Percentiles rank a stretch among this genome's conserved stretches.
Conservation (phyloP, 2,329 filamentous ascomycete species). For the Trichocomaceae sp. region DNA sequence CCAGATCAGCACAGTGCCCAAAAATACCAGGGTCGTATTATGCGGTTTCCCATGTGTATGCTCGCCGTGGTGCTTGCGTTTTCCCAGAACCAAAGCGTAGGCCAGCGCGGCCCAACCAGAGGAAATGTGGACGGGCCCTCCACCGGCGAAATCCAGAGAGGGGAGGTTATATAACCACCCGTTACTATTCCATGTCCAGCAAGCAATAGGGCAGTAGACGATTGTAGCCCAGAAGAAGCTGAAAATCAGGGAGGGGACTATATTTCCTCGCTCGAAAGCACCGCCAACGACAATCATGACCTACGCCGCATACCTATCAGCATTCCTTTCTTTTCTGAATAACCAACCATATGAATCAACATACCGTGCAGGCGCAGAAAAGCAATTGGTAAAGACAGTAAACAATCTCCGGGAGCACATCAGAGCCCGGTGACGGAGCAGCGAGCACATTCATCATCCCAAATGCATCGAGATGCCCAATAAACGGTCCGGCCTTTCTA, state of each 20-base stretch:
- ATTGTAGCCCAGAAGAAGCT: slow-evolving; percentile 66
- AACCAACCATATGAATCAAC: not conserved
- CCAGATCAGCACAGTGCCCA: slow-evolving; percentile 53
- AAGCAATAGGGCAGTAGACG: slow-evolving; percentile 67
- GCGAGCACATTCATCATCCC: slow-evolving; percentile 55
- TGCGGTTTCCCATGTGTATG: slow-evolving; percentile 55
- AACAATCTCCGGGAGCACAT: slow-evolving; percentile 56
- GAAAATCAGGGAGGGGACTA: slow-evolving; percentile 60
- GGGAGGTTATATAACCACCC: slow-evolving; percentile 66
- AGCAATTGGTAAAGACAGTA: slow-evolving; percentile 61
- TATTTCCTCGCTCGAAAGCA: slow-evolving; percentile 58
- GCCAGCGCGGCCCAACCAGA: slow-evolving; percentile 66
- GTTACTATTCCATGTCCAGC: slow-evolving; percentile 70
- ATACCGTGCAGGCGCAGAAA: slow-evolving; percentile 47
- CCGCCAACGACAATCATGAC: slow-evolving; percentile 61
- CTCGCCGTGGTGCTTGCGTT: slow-evolving; percentile 51
- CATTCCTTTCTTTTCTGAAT: not conserved
- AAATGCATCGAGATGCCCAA: slow-evolving; percentile 57
- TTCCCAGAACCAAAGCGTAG: slow-evolving; percentile 67
- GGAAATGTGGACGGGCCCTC: slow-evolving; percentile 68
- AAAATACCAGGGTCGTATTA: slow-evolving; percentile 66
- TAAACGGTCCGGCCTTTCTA: slow-evolving; percentile 54
- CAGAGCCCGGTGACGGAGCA: slow-evolving; percentile 53
- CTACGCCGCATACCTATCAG: slow-evolving; percentile 26
- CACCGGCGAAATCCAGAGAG: slow-evolving; percentile 67